Evolutionary conservation across 805 yeast species (phyloP), one percentile per base, ranked within the genome.

Genomic region (Hanseniaspora occidentalis): DNA sequence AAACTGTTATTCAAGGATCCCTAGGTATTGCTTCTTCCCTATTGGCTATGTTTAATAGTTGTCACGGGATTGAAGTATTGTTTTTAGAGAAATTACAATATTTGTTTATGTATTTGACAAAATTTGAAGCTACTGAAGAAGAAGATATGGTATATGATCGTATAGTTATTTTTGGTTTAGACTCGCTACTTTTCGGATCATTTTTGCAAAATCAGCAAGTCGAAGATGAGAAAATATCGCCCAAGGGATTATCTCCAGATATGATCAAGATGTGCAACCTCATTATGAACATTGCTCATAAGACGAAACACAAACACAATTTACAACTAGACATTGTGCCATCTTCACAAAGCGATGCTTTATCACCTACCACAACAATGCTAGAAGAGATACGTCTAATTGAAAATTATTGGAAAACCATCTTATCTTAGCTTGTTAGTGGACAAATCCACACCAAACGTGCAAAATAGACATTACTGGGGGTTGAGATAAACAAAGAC

Each of bases 61-160:
- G 51, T 23, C 22, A 45, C 6, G 45, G 49, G 23, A 44, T 56
- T 6, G 45, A 53, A 18, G 43, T 59, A 8, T 38, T 59, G 2
- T 59, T 58, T 43, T 39, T 59, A 25, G 55, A 50, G 36, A 51
- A 51, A 20, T 38, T 55, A 16, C 60, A 57, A 43, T 57, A 57
- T 37, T 40, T 59, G 18, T 57, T 51, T 35, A 59, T 59, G 59
- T 59, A 54, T 41, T 37, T 59, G 42, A 58, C 56, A 47, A 52
- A 55, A 38, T 43, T 57, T 11, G 59, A 57, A 39, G 53, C 49
- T 18, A 20, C 13, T 2, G 56, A 47, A 10, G 54, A 33, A 9
- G 43, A 42, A 13, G 37, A 20, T 14, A 20, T 22, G 4, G 27
- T 39, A 17, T 57, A 52, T 29, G 45, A 49, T 35, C 39, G 47